A percentile compares a stretch with the other conserved stretches of the same genome.
Evolutionary conservation across 371 early-diverging fungal species (phyloP).

Genomic region (Neoconidiobolus thromboides): DNA sequence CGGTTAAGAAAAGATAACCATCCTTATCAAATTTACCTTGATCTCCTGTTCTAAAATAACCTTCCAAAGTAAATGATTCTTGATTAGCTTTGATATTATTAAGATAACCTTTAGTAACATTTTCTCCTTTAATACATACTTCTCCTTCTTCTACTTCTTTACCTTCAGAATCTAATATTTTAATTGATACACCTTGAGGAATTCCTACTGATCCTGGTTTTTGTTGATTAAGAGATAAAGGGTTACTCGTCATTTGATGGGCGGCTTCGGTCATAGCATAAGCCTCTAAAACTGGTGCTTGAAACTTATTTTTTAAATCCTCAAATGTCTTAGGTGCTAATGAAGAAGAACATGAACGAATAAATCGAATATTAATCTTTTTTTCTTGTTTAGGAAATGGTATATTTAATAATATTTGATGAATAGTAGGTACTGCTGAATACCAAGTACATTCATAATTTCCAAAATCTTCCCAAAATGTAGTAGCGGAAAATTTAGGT

Average conservation of each 20-base stretch:
- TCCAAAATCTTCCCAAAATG: slow-evolving; percentile 56
- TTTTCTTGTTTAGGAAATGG: slow-evolving; percentile 23
- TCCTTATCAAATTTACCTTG: slow-evolving; percentile 52
- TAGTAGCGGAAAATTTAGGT: slow-evolving; percentile 52
- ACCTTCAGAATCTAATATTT: slow-evolving; percentile 44
- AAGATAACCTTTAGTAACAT: slow-evolving; percentile 59
- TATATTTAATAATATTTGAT: slow-evolving; percentile 43
- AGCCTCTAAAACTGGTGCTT: slow-evolving; percentile 68
- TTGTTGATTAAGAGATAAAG: slow-evolving; percentile 45
- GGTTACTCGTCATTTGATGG: slow-evolving; percentile 79
- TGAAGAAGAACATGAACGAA: slow-evolving; percentile 67
- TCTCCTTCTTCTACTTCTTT: slow-evolving; percentile 43
- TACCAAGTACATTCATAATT: slow-evolving; percentile 49
- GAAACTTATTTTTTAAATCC: slow-evolving; percentile 41
- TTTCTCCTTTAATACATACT: slow-evolving; percentile 63
- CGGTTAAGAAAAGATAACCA: slow-evolving; percentile 52
- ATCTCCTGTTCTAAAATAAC: slow-evolving; percentile 65
- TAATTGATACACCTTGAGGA: slow-evolving; percentile 60
- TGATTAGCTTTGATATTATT: slow-evolving; percentile 62
- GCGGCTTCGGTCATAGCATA: slow-evolving; percentile 88
- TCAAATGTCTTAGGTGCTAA: slow-evolving; percentile 55
- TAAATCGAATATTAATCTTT: slow-evolving; percentile 46
- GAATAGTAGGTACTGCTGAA: slow-evolving; percentile 79
- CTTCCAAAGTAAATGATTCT: slow-evolving; percentile 35
- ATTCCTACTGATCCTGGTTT: slow-evolving; percentile 71